Base-by-base conservation (phyloP, 176 grass and related monocot species). In the Typha latifolia region DNA sequence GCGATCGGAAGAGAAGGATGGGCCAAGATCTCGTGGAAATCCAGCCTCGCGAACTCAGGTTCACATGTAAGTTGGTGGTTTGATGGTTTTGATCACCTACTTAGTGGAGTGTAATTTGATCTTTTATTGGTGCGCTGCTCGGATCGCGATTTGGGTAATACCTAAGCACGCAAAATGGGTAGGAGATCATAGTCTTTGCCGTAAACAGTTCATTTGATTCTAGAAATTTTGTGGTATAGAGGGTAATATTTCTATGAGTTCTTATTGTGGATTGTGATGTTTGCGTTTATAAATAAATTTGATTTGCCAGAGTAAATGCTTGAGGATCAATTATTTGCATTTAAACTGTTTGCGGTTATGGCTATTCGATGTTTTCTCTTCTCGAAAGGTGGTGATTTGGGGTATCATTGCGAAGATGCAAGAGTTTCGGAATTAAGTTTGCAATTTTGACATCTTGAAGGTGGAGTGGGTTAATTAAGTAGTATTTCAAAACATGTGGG, bases 1-100 rank as follows among this genome's bases (percentile, higher is more conserved):
- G 47, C 18, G 55, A 61, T 19, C 11, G 55, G 4, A 73, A 2
- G 63, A 51, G n/a, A 53, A 73, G 52, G 61, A 91, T 84, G 85
- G 88, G 83, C 3, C 82, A 84, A 80, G 83, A 86, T 72, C 85
- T 97, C 73, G 85, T 91, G 63, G 83, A 86, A 74, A 97, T 97
- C 83, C 77, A 86, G 2, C 93, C 85, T 0, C 69, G 81, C 16
- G 93, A 97, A 74, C 93, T 97, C 81, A 79, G 82, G 78, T 92
- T 97, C 74, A 88, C 88, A 74, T 97, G 88, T 97, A 84, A 97
- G 77, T 63, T 19, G 34, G 14, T 23, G 50, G 37, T 21, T 6
- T 10, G 53, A 59, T 59, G 16, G 7, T 21, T 16, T 59, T 16
- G 16, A 19, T 59, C 20, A 19, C 18, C 18, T 56, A 20, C 18